Conservation (phyloP, 768 basidiomycete species). For the Amanita brunnescens region DNA sequence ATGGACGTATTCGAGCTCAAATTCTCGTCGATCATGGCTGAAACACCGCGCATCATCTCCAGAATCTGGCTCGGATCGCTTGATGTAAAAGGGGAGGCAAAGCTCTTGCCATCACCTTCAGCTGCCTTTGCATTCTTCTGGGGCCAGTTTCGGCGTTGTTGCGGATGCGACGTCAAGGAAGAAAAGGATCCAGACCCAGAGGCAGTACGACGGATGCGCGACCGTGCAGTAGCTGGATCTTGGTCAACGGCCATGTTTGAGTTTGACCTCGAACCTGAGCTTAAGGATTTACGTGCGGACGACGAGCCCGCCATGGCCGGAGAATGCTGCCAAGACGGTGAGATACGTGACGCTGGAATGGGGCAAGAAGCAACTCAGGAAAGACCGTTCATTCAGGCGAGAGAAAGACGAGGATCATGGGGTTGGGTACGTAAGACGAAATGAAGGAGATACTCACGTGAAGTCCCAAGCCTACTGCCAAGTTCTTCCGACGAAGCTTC, state of each 20-base stretch:
- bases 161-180: background rate
- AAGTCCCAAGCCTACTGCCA: background rate
- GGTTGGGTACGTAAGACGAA: background rate
- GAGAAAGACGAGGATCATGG: background rate
- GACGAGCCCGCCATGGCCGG: background rate
- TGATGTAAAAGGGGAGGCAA: background rate
- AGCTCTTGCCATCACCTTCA: too few species aligned
- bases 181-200: background rate
- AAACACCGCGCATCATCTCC: constrained; percentile 6
- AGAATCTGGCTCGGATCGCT: background rate
- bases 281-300: background rate
- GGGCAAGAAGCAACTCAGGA: background rate
- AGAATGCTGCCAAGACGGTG: constrained; percentile 6
- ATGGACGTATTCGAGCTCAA: background rate
- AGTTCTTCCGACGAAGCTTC: constrained; percentile 2
- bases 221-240: background rate
- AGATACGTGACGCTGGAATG: constrained; percentile 1
- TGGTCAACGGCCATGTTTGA: background rate
- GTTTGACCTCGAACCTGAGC: background rate
- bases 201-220: background rate
- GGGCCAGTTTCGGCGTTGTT: background rate
- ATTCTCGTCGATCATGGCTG: constrained; percentile 5
- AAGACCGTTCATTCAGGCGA: background rate
- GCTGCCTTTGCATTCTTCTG: background rate
- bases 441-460: background rate